These are phyloP conservation scores for Ogataea haglerorum DNA, from an alignment of 805 yeast species.

Conservation along the genomic window DNA sequence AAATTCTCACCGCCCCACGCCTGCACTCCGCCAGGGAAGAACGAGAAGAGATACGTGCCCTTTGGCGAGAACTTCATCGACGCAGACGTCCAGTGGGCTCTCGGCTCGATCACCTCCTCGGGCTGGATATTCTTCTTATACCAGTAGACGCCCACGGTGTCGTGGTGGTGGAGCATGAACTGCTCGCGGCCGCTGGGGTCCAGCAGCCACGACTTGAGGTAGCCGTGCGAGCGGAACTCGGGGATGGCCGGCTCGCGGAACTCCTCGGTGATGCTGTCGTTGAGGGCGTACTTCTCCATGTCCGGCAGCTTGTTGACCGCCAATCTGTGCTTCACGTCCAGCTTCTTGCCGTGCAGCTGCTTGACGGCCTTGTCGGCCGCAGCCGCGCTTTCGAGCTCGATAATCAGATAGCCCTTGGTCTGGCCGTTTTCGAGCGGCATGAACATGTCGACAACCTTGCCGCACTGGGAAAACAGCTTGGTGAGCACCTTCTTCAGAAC, in stretches of 20 bases:
- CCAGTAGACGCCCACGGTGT: conserved; percentile 84
- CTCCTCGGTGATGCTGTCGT: conserved; percentile 56
- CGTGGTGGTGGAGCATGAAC: conserved; percentile 73
- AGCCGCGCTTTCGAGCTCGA: conserved; percentile 67
- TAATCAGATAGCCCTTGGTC: conserved; percentile 83
- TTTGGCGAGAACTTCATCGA: conserved; percentile 89
- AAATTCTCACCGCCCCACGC: conserved; percentile 92
- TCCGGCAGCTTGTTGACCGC: conserved; percentile 79
- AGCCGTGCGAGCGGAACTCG: conserved; percentile 71
- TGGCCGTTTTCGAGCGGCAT: conserved; percentile 80
- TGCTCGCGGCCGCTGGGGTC: conserved; percentile 91
- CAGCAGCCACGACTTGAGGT: conserved; percentile 85
- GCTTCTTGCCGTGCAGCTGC: conserved; percentile 79
- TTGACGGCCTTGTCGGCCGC: conserved; percentile 77
- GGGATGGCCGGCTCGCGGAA: conserved; percentile 72
- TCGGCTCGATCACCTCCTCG: conserved; percentile 72
- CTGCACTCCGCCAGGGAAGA: conserved; percentile 93
- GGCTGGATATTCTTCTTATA: conserved; percentile 66
- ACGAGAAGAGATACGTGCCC: conserved; percentile 83
- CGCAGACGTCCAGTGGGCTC: conserved; percentile 82
- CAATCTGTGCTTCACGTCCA: conserved; percentile 90
- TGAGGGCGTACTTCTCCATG: conserved; percentile 71
- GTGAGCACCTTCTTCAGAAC: conserved; percentile 79
- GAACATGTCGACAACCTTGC: conserved; percentile 73
- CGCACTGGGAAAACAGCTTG: conserved; percentile 75